Evolutionary conservation across 2,329 filamentous ascomycete species (phyloP).

Genomic region (Calonectria multiphialidica): DNA sequence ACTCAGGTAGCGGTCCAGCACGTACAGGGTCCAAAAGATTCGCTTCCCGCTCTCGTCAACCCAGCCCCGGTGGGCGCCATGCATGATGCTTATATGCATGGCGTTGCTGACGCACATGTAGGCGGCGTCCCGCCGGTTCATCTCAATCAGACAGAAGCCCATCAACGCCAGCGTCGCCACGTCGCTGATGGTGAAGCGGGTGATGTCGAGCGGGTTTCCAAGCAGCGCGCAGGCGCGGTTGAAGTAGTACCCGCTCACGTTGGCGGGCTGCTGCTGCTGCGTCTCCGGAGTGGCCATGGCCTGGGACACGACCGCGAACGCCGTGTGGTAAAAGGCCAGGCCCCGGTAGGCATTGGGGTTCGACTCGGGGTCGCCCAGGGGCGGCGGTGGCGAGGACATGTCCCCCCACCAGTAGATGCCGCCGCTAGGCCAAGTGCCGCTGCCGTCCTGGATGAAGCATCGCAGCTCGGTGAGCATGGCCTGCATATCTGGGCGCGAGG

Average conservation of each 20-base stretch:
- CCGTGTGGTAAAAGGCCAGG: slow-evolving; percentile 59
- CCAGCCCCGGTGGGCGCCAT: slow-evolving; percentile 60
- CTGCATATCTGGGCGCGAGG: slow-evolving; percentile 50
- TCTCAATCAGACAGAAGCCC: slow-evolving; percentile 62
- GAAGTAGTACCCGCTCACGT: slow-evolving; percentile 58
- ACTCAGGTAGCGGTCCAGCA: slow-evolving; percentile 62
- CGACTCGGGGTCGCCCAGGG: slow-evolving; percentile 12
- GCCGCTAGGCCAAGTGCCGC: slow-evolving; percentile 55
- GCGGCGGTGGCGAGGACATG: slow-evolving; percentile 49
- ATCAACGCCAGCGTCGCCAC: slow-evolving; percentile 60
- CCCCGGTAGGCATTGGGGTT: slow-evolving; percentile 46
- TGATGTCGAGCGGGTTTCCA: slow-evolving; percentile 61
- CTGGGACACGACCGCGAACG: slow-evolving; percentile 56
- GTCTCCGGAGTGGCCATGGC: slow-evolving; percentile 37
- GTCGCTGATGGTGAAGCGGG: slow-evolving; percentile 55
- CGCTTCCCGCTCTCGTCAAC: slow-evolving; percentile 59
- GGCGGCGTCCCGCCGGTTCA: slow-evolving; percentile 61
- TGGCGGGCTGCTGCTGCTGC: slow-evolving; percentile 38
- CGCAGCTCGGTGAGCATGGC: slow-evolving; percentile 55
- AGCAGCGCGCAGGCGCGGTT: slow-evolving; percentile 57
- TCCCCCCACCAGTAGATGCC: slow-evolving; percentile 64
- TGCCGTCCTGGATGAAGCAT: slow-evolving; percentile 59
- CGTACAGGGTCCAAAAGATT: slow-evolving; percentile 65
- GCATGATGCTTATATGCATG: slow-evolving; percentile 61
- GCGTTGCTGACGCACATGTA: slow-evolving; percentile 61